Conservation (phyloP, 495 filamentous ascomycete species). For the Hypoxylon fuscum region DNA sequence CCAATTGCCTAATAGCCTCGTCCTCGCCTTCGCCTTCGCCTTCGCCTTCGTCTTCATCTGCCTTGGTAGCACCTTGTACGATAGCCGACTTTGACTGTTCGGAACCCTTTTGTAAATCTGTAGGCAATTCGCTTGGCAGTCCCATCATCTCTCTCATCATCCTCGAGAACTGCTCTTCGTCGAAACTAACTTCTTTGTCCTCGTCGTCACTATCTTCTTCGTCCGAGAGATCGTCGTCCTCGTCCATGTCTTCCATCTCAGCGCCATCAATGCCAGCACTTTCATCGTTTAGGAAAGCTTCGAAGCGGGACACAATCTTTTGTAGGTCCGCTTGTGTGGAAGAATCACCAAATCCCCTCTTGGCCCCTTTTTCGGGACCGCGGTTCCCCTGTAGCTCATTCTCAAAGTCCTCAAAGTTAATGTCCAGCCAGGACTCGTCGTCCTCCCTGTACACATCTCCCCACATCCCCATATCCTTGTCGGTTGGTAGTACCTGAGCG, state of each 20-base stretch:
- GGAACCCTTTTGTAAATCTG: constrained; percentile 28
- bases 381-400: constrained; percentile 65
- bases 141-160: constrained; percentile 99
- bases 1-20: constrained; percentile 75
- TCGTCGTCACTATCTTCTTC: constrained; percentile 65
- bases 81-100: constrained; percentile 30
- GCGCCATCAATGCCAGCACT: constrained; percentile 80
- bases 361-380: constrained; percentile 30
- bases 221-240: constrained; percentile 69
- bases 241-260: constrained; percentile 78
- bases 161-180: constrained; percentile 82
- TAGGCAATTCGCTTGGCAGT: constrained; percentile 59
- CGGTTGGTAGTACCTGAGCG: constrained; percentile 69
- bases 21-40: constrained; percentile 70
- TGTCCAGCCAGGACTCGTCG: constrained; percentile 91
- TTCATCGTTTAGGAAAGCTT: constrained; percentile 92
- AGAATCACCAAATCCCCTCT: constrained; percentile 74
- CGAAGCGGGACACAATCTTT: constrained; percentile 90
- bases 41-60: constrained; percentile 38
- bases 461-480: constrained; percentile 79
- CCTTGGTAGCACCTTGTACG: constrained; percentile 41
- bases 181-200: constrained; percentile 79
- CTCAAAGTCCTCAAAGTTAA: constrained; percentile 89
- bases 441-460: constrained; percentile 68
- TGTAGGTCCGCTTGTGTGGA: constrained; percentile 82